These are phyloP conservation scores for Cystobasidium sp. DNA, from an alignment of 1,284 basidiomycete species.

Conservation along the genomic window DNA sequence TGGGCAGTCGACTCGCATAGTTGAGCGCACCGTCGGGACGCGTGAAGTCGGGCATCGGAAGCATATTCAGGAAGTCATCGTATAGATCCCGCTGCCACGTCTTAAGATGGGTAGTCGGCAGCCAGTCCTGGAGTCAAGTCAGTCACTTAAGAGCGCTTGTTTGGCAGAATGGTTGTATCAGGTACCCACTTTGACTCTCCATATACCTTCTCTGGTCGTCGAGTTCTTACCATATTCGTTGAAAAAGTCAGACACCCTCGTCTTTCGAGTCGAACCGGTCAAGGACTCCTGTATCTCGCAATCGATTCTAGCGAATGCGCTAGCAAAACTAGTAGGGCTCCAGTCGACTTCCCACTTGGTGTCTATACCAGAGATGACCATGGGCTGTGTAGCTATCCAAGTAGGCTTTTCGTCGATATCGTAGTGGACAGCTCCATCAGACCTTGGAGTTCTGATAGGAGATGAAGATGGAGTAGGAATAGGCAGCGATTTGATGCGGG, in stretches of 20 bases:
- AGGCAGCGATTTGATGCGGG: background rate
- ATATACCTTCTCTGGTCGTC: constrained; percentile 64
- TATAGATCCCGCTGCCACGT: constrained; percentile 82
- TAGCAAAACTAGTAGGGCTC: constrained; percentile 79
- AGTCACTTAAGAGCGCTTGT: too few relatives aligned
- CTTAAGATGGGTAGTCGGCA: constrained; percentile 80
- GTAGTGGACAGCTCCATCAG: background rate
- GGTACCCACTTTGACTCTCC: constrained; percentile 78
- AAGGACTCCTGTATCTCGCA: constrained; percentile 73
- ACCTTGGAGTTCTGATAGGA: background rate
- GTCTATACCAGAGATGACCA: constrained; percentile 72
- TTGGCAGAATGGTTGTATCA: too few relatives aligned
- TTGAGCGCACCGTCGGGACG: constrained; percentile 85
- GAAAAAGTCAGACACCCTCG: constrained; percentile 80
- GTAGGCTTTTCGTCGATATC: background rate
- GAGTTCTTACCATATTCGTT: constrained; percentile 65
- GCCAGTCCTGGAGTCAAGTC: constrained; percentile 77
- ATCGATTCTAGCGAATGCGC: constrained; percentile 68
- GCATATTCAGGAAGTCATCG: constrained; percentile 77
- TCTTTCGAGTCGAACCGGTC: constrained; percentile 66
- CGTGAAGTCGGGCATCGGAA: constrained; percentile 86
- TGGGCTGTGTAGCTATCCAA: constrained; percentile 73
- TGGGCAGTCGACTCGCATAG: constrained; percentile 80
- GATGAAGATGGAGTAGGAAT: too few relatives aligned
- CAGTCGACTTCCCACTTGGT: constrained; percentile 66